Base-by-base conservation (phyloP, 371 early-diverging fungal species). In the Mucor velutinosus region DNA sequence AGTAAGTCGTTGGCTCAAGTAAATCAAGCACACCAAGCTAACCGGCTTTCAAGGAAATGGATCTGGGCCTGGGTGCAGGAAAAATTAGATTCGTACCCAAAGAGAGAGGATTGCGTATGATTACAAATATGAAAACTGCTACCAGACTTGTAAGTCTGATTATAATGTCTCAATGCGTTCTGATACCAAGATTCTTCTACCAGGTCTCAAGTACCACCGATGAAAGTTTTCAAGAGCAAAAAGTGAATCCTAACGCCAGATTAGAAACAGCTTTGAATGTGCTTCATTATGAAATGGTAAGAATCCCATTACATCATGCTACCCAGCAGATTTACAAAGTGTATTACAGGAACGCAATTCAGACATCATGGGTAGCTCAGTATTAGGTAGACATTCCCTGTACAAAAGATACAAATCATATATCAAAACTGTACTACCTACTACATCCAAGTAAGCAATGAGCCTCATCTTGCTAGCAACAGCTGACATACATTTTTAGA, bases 331-430 rank as follows among this genome's bases (percentile, higher is more conserved):
- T 4, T 27, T 12, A 53, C 14, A 14, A 14, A 14, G 53, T 15
- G 49, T 32, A 17, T 3, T 61, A 10, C 4, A 76, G 61, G 35
- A 37, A 10, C 45, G 45, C 21, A 58, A 77, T 15, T 76, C 76
- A 5, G 70, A 72, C 30, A 55, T 62, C 14, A 56, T 79, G 39
- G 87, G 88, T 15, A 75, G 77, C 5, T 83, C 91, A 0, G 84
- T 88, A 1, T 63, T 78, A 27, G 87, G 88, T 4, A 65, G 86
- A 49, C 72, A 74, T 37, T 88, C 92, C 17, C 77, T 94, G 6
- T 87, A 85, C 53, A 35, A 78, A 7, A 64, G 71, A 39, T 73
- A 92, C 27, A 81, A 77, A 58, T 66, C 57, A 4, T 92, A 85
- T 61, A 86, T 85, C 62, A 19, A 33, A 5, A 51, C 60, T 15